These are phyloP conservation scores for Aspergillus sp. DNA, from an alignment of 2,329 filamentous ascomycete genomes.

Conservation along the genomic window DNA sequence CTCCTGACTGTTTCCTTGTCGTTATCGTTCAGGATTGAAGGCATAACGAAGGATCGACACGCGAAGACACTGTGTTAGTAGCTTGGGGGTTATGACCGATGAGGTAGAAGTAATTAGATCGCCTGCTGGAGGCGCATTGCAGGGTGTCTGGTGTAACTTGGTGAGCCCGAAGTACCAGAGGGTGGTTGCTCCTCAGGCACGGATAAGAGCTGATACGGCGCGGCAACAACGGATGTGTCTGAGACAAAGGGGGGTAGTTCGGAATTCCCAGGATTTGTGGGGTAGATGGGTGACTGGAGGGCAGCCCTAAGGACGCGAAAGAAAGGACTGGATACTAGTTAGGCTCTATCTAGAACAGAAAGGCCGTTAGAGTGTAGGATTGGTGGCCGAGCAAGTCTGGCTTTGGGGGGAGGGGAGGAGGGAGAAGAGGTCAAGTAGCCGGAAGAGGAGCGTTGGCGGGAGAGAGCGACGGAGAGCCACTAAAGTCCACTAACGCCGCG, in stretches of 20 bases:
- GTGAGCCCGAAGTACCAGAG: constrained; percentile 8
- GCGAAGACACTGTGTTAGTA: constrained; percentile 9
- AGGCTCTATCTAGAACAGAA: neutral
- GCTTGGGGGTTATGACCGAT: neutral
- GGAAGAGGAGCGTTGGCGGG: constrained; percentile 1
- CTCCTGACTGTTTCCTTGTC: constrained; percentile 97
- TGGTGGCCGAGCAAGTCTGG: neutral
- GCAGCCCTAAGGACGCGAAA: neutral
- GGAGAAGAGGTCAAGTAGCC: constrained; percentile 13
- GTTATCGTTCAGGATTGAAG: constrained; percentile 77
- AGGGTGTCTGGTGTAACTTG: constrained; percentile 6
- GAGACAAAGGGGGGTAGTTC: neutral
- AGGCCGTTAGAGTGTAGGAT: neutral
- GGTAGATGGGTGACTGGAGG: neutral
- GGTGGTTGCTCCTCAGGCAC: constrained; percentile 18
- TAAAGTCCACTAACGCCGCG: constrained; percentile 3
- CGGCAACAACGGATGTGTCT: constrained; percentile 11
- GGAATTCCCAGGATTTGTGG: neutral
- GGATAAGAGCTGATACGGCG: constrained; percentile 14
- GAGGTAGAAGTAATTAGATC: constrained; percentile 8
- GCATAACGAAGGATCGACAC: constrained; percentile 42
- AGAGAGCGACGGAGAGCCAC: constrained; percentile 10
- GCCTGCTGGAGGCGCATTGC: constrained; percentile 21
- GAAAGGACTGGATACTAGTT: neutral
- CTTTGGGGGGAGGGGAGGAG: neutral